Evolutionary conservation across 805 yeast genomes (phyloP), one percentile per base, ranked within the genome.

Genomic region (Starmerella stigmatis): DNA sequence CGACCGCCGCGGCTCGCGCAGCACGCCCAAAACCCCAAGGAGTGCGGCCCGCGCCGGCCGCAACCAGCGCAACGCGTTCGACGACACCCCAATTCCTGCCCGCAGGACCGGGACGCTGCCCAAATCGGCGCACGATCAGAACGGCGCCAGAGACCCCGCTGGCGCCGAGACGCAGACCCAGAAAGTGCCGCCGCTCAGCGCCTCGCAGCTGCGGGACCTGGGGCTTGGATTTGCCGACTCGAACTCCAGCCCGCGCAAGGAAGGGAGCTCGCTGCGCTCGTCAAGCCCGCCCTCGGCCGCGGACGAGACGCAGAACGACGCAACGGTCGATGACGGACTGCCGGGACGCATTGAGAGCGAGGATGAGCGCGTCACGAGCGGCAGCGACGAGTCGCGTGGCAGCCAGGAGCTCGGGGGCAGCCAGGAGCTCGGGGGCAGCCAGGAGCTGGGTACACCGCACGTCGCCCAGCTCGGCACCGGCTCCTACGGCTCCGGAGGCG

Each of bases 331-430:
- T 17, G 41, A 33, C 26, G 37, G 20, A 15, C 15, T 19, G 26
- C 26, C 37, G 6, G 32, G 13, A 4, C 6, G 12, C 8, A 8
- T 26, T 1, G 28, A 21, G 5, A 38, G 46, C 25, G 41, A 25
- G 23, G 46, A 44, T 26, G 46, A 44, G 43, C 46, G 33, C 31
- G 31, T 44, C 1, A 27, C 41, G 33, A 44, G 46, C 38, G 32
- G 43, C 43, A 44, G 46, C 32, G 46, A n/a, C n/a, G n/a, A n/a
- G n/a, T n/a, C n/a, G n/a, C n/a, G n/a, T n/a, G n/a, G n/a, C n/a
- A n/a, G n/a, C n/a, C n/a, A n/a, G n/a, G n/a, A n/a, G n/a, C n/a
- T n/a, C n/a, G n/a, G n/a, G n/a, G n/a, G n/a, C n/a, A n/a, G n/a
- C n/a, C n/a, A n/a, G n/a, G n/a, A n/a, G n/a, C n/a, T n/a, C n/a